Base-by-base conservation (phyloP, 257 asterid genomes). In the Solanum rostratum region DNA sequence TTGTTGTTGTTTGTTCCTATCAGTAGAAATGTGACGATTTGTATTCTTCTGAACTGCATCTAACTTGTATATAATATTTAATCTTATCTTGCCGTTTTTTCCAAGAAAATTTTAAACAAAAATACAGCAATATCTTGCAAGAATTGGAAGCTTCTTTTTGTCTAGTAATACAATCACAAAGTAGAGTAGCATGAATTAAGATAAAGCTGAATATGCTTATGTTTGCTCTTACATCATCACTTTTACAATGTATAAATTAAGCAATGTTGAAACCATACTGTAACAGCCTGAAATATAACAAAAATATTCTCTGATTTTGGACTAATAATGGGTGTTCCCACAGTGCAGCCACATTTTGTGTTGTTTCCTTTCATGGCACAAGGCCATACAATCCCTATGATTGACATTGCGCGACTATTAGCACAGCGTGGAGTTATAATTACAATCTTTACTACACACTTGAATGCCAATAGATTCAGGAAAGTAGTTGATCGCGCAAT, bases 331-430 rank as follows among this genome's bases (percentile, higher is more conserved):
- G 80, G 11, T 30, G 54, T 50, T 19, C 24, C 13, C 6, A 68
- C 80, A 7, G 1, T 27, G n/a, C 80, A 83, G 80, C 84, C 80
- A 55, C 88, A 87, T 73, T 83, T 87, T 24, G 39, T 87, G 24
- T 10, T 87, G 74, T 45, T 87, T 29, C 90, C 88, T 53, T 81
- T 87, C 43, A 87, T 87, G 90, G 86, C 88, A 49, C 90, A 66
- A 6, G 88, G 88, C 27, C 90, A 87, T 3, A 85, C 65, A 10
- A 83, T 83, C 39, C 88, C 87, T 24, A 84, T 87, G 87, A 84
- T 82, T 22, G 89, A 87, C 55, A 50, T 81, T 9, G 87, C 82
- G 20, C 84, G 84, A 6, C 19, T 85, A 76, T 62, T 87, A 0
- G 83, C 86, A 10, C 88, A 53, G 3, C 79, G 83, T 0, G 86